These are phyloP conservation scores for Alternaria metachromatica DNA, from an alignment of 2,329 filamentous ascomycete species.

Conservation along the genomic window DNA sequence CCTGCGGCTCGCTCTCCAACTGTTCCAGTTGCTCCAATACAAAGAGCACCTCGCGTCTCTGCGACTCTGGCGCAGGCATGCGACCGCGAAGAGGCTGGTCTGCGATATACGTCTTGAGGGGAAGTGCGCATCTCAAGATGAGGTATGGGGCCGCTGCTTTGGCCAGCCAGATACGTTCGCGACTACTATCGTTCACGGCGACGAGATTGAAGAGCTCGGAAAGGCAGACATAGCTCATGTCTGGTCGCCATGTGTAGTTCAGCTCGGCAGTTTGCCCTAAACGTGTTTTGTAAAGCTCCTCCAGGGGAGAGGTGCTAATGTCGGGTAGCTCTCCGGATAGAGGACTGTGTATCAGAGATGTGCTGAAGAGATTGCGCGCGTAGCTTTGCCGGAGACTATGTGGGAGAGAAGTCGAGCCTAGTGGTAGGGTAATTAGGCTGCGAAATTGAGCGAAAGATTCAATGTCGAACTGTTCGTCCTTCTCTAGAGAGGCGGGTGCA, in stretches of 20 bases:
- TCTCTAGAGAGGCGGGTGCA: slow-evolving; percentile 40
- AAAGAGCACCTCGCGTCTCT: slow-evolving; percentile 78
- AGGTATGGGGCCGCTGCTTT: slow-evolving; percentile 80
- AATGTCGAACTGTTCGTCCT: slow-evolving; percentile 84
- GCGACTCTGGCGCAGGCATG: slow-evolving; percentile 85
- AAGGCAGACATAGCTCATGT: slow-evolving; percentile 81
- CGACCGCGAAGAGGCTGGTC: slow-evolving; percentile 87
- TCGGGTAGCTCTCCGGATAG: slow-evolving; percentile 67
- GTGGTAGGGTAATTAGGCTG: slow-evolving; percentile 73
- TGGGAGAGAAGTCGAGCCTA: slow-evolving; percentile 71
- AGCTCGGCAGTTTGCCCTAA: slow-evolving; percentile 76
- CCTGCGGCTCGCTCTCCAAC: slow-evolving; percentile 72
- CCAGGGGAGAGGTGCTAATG: slow-evolving; percentile 60
- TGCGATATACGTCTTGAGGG: slow-evolving; percentile 83
- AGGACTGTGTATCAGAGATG: slow-evolving; percentile 78
- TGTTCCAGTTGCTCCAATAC: slow-evolving; percentile 71
- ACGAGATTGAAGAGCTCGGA: slow-evolving; percentile 71
- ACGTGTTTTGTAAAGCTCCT: slow-evolving; percentile 68
- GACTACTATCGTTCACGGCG: slow-evolving; percentile 55
- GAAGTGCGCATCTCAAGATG: slow-evolving; percentile 79
- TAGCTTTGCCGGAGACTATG: slow-evolving; percentile 73
- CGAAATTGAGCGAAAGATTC: slow-evolving; percentile 72
- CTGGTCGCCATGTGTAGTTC: slow-evolving; percentile 67
- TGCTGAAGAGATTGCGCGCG: slow-evolving; percentile 77
- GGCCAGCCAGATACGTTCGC: slow-evolving; percentile 67